A percentile compares a stretch with the other conserved stretches of the same genome.
Conservation (phyloP, 2,329 filamentous ascomycete genomes). For the Scedosporium apiospermum region DNA sequence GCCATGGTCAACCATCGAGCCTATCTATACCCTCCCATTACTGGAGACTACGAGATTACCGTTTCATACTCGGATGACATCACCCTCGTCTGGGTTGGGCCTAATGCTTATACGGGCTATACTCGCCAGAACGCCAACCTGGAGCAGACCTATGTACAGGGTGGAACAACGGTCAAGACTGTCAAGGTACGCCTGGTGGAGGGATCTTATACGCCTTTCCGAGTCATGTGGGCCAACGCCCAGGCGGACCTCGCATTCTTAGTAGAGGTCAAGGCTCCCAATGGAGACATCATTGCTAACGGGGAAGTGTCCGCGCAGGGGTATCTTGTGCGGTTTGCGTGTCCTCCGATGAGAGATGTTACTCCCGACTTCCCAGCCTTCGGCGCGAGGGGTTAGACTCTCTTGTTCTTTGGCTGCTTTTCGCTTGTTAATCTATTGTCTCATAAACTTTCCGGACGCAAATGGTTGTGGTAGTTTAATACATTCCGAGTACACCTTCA, state of each 20-base stretch:
- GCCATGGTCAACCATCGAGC: constrained; percentile 6
- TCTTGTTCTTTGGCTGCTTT: too few species aligned
- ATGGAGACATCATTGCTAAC: not conserved
- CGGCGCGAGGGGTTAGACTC: not conserved
- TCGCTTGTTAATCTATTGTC: too few species aligned
- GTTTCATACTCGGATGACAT: constrained; percentile 3
- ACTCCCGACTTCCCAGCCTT: not conserved
- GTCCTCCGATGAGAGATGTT: not conserved
- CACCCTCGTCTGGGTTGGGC: constrained; percentile 4
- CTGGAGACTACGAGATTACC: constrained; percentile 1
- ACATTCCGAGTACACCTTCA: too few species aligned
- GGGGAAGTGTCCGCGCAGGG: not conserved
- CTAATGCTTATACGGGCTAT: not conserved
- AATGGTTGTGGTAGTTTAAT: too few species aligned
- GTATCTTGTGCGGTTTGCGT: not conserved
- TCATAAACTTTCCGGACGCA: too few species aligned
- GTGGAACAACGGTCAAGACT: not conserved
- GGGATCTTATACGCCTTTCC: constrained; percentile 3
- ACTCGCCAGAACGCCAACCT: constrained; percentile 3
- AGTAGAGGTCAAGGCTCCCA: not conserved
- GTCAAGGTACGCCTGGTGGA: not conserved
- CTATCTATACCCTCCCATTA: constrained; percentile 5
- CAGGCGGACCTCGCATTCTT: not conserved
- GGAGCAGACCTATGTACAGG: not conserved
- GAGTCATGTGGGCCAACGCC: constrained; percentile 3